phyloP scores from a whole-genome alignment of 768 basidiomycete species.

The Cystoderma amianthinum region DNA sequence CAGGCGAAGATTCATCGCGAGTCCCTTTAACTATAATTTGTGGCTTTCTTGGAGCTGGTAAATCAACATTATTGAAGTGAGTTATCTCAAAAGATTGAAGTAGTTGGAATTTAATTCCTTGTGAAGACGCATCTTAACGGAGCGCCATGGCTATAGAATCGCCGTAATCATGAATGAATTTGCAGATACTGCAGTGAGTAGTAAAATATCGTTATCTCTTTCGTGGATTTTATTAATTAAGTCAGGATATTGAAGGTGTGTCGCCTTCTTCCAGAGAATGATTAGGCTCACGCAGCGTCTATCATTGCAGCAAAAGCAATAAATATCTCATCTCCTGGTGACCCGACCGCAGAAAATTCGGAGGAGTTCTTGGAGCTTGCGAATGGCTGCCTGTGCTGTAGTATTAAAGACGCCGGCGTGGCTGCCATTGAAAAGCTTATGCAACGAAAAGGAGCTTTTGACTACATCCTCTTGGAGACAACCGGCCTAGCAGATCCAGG shows the following conservation, averaged over 20 bases:
- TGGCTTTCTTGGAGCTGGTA: constrained; percentile 92
- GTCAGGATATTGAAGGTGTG: constrained; percentile 86
- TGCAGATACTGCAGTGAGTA: constrained; percentile 83
- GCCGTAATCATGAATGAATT: constrained; percentile 99
- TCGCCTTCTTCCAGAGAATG: constrained; percentile 1
- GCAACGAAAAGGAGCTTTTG: constrained; percentile 81
- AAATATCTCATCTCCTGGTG: constrained; percentile 65
- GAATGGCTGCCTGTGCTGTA: constrained; percentile 98
- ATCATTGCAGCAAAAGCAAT: constrained; percentile 85
- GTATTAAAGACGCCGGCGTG: constrained; percentile 89
- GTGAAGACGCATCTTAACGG: constrained; percentile 78
- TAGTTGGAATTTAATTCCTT: constrained; percentile 3
- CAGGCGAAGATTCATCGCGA: constrained; percentile 9
- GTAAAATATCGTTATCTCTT: not conserved
- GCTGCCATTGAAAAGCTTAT: constrained; percentile 93
- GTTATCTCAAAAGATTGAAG: not conserved
- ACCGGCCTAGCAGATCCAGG: constrained; percentile 96
- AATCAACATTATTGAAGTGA: constrained; percentile 84
- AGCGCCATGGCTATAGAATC: constrained; percentile 90
- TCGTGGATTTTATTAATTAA: constrained; percentile 4
- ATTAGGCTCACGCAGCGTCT: constrained; percentile 2
- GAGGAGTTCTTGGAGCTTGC: constrained; percentile 90
- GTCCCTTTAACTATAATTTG: constrained; percentile 93
- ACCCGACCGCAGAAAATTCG: constrained; percentile 55
- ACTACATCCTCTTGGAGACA: constrained; percentile 93